Percentiles rank a stretch among this genome's conserved stretches.
These are phyloP conservation scores for Tremellales sp. DNA, from an alignment of 1,284 basidiomycete species.

Conservation along the genomic window DNA sequence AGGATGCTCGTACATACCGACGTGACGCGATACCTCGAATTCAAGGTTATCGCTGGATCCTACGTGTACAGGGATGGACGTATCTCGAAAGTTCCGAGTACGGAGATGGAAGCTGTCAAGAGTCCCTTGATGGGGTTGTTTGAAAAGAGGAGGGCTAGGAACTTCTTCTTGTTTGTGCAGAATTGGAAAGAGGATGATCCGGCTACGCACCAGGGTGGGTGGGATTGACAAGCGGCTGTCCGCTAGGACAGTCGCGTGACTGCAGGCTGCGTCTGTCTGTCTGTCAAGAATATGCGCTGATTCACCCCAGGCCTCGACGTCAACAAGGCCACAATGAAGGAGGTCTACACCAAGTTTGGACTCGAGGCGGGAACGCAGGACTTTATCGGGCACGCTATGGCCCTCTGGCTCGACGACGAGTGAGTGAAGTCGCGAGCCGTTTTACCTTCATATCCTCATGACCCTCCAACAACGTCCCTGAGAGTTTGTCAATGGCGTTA, in stretches of 20 bases:
- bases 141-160: conserved; percentile 96
- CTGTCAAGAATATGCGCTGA: not conserved
- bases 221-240: not conserved
- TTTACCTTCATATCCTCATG: no score
- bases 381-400: conserved; percentile 99
- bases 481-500: no score
- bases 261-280: not conserved
- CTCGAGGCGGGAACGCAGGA: conserved; percentile 97
- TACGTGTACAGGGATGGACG: conserved; percentile 95
- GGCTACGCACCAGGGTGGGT: conserved; percentile 84
- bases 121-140: conserved; percentile 96
- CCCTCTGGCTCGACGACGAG: conserved; percentile 96
- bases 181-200: conserved; percentile 93
- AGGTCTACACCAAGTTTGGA: conserved; percentile 94
- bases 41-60: conserved; percentile 99
- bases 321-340: conserved; percentile 83
- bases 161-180: conserved; percentile 98
- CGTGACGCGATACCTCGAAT: conserved; percentile 97
- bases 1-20: conserved; percentile 99
- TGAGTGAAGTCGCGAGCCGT: conserved; percentile 59
- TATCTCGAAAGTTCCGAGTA: conserved; percentile 97
- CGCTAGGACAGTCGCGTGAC: no score
- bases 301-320: conserved; percentile 68
- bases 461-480: no score
- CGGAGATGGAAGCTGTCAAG: conserved; percentile 94